Conservation (phyloP, 2,329 filamentous ascomycete species). For the Botrytis cinerea region DNA sequence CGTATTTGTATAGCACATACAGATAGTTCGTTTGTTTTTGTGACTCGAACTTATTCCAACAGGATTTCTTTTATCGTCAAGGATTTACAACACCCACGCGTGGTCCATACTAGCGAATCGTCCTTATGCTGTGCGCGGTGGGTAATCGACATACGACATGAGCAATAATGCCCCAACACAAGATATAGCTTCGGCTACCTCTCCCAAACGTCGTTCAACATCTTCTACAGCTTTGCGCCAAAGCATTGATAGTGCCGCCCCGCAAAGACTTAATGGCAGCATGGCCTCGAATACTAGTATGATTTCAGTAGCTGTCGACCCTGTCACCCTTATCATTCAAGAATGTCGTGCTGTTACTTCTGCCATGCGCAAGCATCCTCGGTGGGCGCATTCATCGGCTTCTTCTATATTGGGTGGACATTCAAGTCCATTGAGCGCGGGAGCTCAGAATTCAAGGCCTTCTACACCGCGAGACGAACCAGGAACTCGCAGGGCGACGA, state of each 20-base stretch:
- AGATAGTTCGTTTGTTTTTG: neutral
- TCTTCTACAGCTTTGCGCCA: conserved; percentile 25
- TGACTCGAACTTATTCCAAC: neutral
- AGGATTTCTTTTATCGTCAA: neutral
- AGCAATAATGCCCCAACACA: conserved; percentile 36
- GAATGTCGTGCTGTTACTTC: conserved; percentile 99
- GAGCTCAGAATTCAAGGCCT: conserved; percentile 50
- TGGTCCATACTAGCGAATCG: conserved; percentile 8
- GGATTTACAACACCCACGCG: neutral
- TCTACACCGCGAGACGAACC: conserved; percentile 39
- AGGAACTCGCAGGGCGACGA: conserved; percentile 32
- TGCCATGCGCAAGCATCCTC: conserved; percentile 95
- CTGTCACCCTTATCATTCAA: conserved; percentile 90
- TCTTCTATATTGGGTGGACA: conserved; percentile 88
- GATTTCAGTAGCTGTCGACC: conserved; percentile 82
- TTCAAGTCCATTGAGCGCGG: conserved; percentile 47
- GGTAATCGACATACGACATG: conserved; percentile 32
- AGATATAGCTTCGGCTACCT: conserved; percentile 29
- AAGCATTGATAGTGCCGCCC: conserved; percentile 20
- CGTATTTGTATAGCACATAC: neutral
- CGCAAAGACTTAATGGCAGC: conserved; percentile 29
- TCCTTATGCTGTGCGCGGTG: conserved; percentile 27
- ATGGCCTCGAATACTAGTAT: conserved; percentile 39
- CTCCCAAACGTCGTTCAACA: conserved; percentile 27
- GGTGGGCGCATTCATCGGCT: conserved; percentile 94